A percentile compares a stretch with the other conserved stretches of the same genome.
Conservation (phyloP, 2,329 filamentous ascomycete genomes). For the Trichoderma breve region DNA sequence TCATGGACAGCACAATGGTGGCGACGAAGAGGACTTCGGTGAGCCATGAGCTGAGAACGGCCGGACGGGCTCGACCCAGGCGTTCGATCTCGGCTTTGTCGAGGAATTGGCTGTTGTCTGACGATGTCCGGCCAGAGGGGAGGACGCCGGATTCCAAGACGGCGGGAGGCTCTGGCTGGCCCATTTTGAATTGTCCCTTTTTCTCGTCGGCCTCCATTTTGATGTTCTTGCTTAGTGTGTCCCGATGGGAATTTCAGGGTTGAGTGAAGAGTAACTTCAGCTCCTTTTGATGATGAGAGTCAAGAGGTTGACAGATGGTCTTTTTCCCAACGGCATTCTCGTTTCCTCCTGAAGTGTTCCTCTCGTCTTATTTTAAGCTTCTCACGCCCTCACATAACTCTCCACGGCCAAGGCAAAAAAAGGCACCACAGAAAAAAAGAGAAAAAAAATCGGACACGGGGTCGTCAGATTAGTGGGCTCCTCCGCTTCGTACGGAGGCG, state of each 20-base stretch:
- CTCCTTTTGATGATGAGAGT: background rate
- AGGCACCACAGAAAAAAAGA: background rate
- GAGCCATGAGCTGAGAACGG: conserved; percentile 50
- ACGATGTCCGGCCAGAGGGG: conserved; percentile 2
- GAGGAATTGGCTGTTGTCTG: background rate
- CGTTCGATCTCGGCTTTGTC: conserved; percentile 49
- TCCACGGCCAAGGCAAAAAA: background rate
- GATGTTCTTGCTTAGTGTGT: background rate
- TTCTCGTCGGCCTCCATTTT: background rate
- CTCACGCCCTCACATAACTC: background rate
- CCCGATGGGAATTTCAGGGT: too few relatives aligned
- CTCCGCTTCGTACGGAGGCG: background rate
- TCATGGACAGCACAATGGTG: conserved; percentile 61
- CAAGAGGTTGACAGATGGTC: background rate
- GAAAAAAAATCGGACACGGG: conserved; percentile 1
- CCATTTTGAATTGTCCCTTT: background rate
- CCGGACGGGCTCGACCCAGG: conserved; percentile 61
- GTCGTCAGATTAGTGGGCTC: background rate
- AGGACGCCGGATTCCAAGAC: background rate
- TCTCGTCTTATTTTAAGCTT: background rate
- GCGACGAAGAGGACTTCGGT: conserved; percentile 63
- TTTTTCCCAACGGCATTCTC: background rate
- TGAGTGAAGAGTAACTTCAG: background rate
- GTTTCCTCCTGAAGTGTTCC: background rate
- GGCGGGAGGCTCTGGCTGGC: background rate